Conservation (phyloP, 1,284 basidiomycete species). For the Fomitopsis betulina region DNA sequence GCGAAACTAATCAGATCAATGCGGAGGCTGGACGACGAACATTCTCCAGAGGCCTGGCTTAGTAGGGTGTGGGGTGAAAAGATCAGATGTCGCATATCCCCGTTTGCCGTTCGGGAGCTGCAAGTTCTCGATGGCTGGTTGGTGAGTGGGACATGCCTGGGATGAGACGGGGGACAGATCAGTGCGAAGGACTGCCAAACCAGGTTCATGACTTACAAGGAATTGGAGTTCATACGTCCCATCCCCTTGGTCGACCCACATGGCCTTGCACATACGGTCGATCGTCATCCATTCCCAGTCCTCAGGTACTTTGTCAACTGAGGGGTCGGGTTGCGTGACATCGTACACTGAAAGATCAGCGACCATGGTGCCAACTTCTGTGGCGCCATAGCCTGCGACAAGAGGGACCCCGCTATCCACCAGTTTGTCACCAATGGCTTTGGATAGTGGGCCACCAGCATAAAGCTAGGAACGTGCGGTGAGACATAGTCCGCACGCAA, state of each 20-base stretch:
- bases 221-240: conserved; percentile 29
- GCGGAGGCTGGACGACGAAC: conserved; percentile 16
- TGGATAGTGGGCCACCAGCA: conserved; percentile 26
- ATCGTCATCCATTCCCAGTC: conserved; percentile 31
- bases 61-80: conserved; percentile 37
- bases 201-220: conserved; percentile 19
- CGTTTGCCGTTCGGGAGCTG: conserved; percentile 10
- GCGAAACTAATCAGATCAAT: background rate
- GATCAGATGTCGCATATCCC: conserved; percentile 31
- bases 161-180: background rate
- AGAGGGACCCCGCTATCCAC: conserved; percentile 19
- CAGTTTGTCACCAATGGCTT: conserved; percentile 22
- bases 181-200: background rate
- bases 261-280: conserved; percentile 10
- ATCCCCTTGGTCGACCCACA: conserved; percentile 27
- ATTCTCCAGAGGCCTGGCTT: conserved; percentile 36
- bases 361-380: conserved; percentile 14
- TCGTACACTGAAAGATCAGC: background rate
- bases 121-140: conserved; percentile 23
- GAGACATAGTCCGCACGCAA: background rate
- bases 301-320: conserved; percentile 1
- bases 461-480: conserved; percentile 10
- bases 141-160: conserved; percentile 17
- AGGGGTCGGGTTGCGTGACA: conserved; percentile 2
- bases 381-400: conserved; percentile 18